phyloP scores from a whole-genome alignment of 768 basidiomycete species.

The Antrodiella citrinella region DNA sequence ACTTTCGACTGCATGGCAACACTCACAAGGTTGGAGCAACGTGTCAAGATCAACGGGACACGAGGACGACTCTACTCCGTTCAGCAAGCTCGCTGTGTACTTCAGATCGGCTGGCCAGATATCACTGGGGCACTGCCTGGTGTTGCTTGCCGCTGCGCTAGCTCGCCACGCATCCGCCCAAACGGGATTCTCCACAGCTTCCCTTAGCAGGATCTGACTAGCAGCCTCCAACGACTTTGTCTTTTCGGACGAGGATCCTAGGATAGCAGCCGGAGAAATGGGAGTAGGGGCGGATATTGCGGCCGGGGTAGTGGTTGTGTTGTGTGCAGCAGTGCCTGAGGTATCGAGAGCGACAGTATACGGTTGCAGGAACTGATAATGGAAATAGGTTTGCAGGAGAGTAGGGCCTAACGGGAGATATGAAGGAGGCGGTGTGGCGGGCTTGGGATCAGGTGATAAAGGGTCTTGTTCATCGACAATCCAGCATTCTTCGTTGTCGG shows the following conservation, averaged over 20 bases:
- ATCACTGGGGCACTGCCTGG: slow-evolving; percentile 22
- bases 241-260: slow-evolving; percentile 58
- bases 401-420: slow-evolving; percentile 67
- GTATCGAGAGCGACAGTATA: slow-evolving; percentile 53
- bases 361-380: slow-evolving; percentile 54
- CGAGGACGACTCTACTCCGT: slow-evolving; percentile 28
- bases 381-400: slow-evolving; percentile 61
- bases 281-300: slow-evolving; percentile 70
- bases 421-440: slow-evolving; percentile 61
- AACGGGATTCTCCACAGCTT: slow-evolving; percentile 64
- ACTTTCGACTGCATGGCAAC: not conserved
- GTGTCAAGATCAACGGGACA: slow-evolving; percentile 34
- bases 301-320: slow-evolving; percentile 24
- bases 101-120: slow-evolving; percentile 57
- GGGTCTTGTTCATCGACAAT: slow-evolving; percentile 23
- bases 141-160: slow-evolving; percentile 16
- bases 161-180: slow-evolving; percentile 65
- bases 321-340: slow-evolving; percentile 35
- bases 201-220: slow-evolving; percentile 52
- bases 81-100: slow-evolving; percentile 35
- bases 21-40: slow-evolving; percentile 29
- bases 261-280: slow-evolving; percentile 69
- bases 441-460: slow-evolving; percentile 35
- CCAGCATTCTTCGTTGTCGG: slow-evolving; percentile 30
- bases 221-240: slow-evolving; percentile 61